Base-by-base conservation (phyloP, 2,329 filamentous ascomycete genomes). In the Hymenoscyphus repandus region DNA sequence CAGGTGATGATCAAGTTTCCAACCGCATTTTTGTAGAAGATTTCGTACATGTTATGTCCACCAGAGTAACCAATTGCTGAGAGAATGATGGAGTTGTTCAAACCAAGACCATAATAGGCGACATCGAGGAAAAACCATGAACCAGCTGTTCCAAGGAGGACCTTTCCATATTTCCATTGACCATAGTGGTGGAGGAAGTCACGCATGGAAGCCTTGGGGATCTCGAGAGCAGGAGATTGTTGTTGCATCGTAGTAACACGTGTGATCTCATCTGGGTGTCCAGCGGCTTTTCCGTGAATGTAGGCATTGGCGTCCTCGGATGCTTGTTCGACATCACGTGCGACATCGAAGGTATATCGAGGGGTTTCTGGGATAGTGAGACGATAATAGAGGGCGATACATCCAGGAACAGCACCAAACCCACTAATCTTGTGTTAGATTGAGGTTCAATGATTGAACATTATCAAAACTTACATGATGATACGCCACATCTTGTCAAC, bases 401-500 rank as follows among this genome's bases (percentile, higher is more conserved):
- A 88, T 32, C 85, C 88, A 2, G 88, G 88, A 10, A 92, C 80
- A 38, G 86, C 87, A 58, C 88, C 88, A 62, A 91, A 87, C 9
- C 59, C 61, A 64, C 22, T 27, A 27, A 27, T 27, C 7, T 31
- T 39, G 5, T 27, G 11, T 39, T 18, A 32, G 30, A 32, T 27
- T 27, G 7, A 27, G 22, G 22, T 4, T 4, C 4, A 7, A 27
- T 27, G 22, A 27, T 27, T 27, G 22, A 2, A 37, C 3, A n/a
- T 27, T 22, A 4, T 2, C 11, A 22, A 10, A 22, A 46, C 17
- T 4, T 36, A 46, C 32, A 93, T 88, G 44, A 93, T 76, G 12
- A 83, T 77, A 60, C 88, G 79, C 89, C 89, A 93, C 85, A 91
- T 90, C 75, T 90, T 90, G 72, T 93, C 88, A 6, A 91, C 86